These are phyloP conservation scores for Solanum lycopersicoides DNA, from an alignment of 257 asterid genomes.

Conservation along the genomic window DNA sequence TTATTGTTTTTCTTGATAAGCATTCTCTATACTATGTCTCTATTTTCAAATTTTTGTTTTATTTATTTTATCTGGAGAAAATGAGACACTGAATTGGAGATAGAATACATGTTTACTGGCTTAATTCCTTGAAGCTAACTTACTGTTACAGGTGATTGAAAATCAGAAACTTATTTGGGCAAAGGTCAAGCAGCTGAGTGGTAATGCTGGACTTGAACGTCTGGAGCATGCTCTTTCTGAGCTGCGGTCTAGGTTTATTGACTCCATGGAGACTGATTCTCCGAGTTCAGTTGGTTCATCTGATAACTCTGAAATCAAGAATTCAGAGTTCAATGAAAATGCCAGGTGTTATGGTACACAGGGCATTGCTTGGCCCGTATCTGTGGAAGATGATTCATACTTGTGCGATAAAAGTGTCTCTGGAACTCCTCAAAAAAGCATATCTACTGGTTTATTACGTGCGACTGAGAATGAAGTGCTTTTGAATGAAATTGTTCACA, in stretches of 20 bases:
- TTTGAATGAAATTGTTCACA: slow-evolving; percentile 14
- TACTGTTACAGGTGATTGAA: slow-evolving; percentile 7
- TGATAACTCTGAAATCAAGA: not conserved
- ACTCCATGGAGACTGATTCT: not conserved
- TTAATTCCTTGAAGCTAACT: not conserved
- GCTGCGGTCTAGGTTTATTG: not conserved
- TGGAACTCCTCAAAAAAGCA: not conserved
- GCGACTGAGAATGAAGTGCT: slow-evolving; percentile 5
- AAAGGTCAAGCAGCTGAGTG: slow-evolving; percentile 7
- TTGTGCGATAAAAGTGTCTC: not conserved
- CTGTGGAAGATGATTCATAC: not conserved
- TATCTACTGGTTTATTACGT: not conserved
- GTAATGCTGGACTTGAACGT: slow-evolving; percentile 6
- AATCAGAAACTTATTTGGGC: slow-evolving; percentile 6
- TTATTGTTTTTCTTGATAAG: not conserved
- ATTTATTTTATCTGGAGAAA: not conserved
- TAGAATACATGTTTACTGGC: not conserved
- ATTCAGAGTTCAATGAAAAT: not conserved
- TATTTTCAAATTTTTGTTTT: not conserved
- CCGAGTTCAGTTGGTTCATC: not conserved
- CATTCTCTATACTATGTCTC: not conserved
- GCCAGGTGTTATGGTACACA: not conserved
- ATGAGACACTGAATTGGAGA: not conserved
- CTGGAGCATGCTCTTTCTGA: slow-evolving; percentile 11
- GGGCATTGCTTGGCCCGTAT: not conserved